Base-by-base conservation (phyloP, 305 asterid species). In the Fraxinus sp. region DNA sequence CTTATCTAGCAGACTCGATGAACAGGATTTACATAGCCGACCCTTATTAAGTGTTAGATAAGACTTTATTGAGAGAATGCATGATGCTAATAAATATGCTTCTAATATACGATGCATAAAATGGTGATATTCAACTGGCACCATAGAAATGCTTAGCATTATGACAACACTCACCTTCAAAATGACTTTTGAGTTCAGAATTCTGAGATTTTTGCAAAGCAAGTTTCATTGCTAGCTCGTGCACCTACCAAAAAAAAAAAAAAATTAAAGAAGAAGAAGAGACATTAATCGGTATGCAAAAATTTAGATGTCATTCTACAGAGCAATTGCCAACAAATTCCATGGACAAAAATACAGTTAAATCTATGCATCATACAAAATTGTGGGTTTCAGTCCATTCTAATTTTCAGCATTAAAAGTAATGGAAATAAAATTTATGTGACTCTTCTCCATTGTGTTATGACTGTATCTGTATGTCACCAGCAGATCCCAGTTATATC, bases 201-300 rank as follows among this genome's bases (percentile, higher is more conserved):
- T 94, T 92, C 80, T 94, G 98, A 83, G 98, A 89, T 86, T 88
- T 96, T 85, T 94, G 98, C 87, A 89, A 80, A 82, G 98, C 90
- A 72, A 96, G 98, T 83, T 94, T 94, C 99, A 93, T 93, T 9
- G 91, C 84, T 84, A 96, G 90, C 89, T 93, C 98, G 82, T 93
- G 98, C 39, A 96, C 91, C 98, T 96, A 84, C 72, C 84, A 83
- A 18, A 75, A 81, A 75, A 81, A 41, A 14, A 28, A 30, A 32
- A 32, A 32, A 32, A 32, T 32, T 32, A 32, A 32, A 32, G 35
- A 32, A 32, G 35, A 32, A 32, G 35, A 3, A 66, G 35, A 16
- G 78, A 41, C 64, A 68, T 76, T n/a, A 30, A 52, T 66, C 22
- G 59, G 75, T 14, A 16, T 22, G 66, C 8, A 70, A 81, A 24